A percentile compares a stretch with the other conserved stretches of the same genome.
These are phyloP conservation scores for Saccharomycopsis amapae DNA, from an alignment of 805 yeast genomes.

Conservation along the genomic window DNA sequence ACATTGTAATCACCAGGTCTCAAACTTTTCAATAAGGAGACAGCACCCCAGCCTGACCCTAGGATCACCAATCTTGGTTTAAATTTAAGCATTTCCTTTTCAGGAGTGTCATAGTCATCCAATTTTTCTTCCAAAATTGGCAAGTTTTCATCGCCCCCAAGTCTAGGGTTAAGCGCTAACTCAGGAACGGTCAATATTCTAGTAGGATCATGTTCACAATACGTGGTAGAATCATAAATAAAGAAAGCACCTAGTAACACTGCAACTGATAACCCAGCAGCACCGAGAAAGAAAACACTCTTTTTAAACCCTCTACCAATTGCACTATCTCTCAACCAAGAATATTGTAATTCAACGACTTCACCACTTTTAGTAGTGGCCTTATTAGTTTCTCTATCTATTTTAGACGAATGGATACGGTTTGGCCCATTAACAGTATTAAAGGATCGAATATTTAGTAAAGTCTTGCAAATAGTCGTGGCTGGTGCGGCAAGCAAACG, in stretches of 20 bases:
- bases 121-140: constrained; percentile 51
- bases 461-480: too few species aligned
- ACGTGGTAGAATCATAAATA: constrained; percentile 62
- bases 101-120: constrained; percentile 49
- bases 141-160: constrained; percentile 66
- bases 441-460: too few species aligned
- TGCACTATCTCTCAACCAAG: constrained; percentile 25
- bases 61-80: constrained; percentile 54
- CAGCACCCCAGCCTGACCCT: constrained; percentile 72
- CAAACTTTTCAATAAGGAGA: constrained; percentile 46
- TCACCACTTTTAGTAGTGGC: constrained; percentile 16
- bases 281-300: constrained; percentile 35
- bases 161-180: constrained; percentile 45
- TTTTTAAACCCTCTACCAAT: constrained; percentile 31
- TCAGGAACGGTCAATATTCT: constrained; percentile 41
- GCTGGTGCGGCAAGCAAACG: too few species aligned
- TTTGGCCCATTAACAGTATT: too few species aligned
- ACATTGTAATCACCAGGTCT: constrained; percentile 52
- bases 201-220: constrained; percentile 35
- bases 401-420: too few species aligned
- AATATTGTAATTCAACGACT: constrained; percentile 14
- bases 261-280: constrained; percentile 37
- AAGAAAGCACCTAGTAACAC: constrained; percentile 44
- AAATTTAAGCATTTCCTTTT: constrained; percentile 37
- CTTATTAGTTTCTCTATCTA: not conserved